Base-by-base conservation (phyloP, 108 stramenopile genomes). In the Pseudonitzschia multiseries region DNA sequence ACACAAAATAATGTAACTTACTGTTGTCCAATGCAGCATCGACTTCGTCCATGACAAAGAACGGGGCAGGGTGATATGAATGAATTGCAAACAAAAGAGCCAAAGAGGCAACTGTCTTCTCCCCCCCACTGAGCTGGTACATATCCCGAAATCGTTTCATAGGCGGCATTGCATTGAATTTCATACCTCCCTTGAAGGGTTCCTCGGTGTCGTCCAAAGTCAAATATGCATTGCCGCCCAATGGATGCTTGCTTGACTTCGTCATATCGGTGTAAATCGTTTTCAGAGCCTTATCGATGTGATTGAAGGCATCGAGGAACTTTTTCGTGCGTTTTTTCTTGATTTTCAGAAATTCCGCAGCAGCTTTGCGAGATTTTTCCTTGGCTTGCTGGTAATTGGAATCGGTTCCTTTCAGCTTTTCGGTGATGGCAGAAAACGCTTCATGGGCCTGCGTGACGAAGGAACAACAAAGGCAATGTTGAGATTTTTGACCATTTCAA, bases 81-180 rank as follows among this genome's bases (percentile, higher is more conserved):
- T 99, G 98, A 63, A 99, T 97, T 44, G 98, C 97, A 85, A 99
- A 99, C 57, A 99, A 81, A 12, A 99, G 87, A 0, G 98, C 97
- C 15, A 99, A 84, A 21, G 98, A 97, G 4, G 99, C 99, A 0
- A 99, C 94, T 28, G 99, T 99, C 81, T 98, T 97, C 83, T 99
- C 99, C 21, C 99, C 99, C n/a, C 99, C 99, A 67, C 96, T 97
- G 22, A 99, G 88, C 79, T 99, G 98, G 48, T 98, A 97, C 97
- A 99, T 99, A 66, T 99, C 98, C 46, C 98, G 87, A 82, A 97
- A 98, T 33, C 98, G 86, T 74, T 99, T 99, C 92, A 94, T 97
- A 13, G 99, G 98, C 64, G 98, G 98, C 98, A 97, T 99, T 13
- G 98, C 99, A 74, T 97, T 98, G 94, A 97, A 99, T 76, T 96